These are phyloP conservation scores for Allium sativum DNA, from an alignment of 106 monocot species.

Conservation along the genomic window DNA sequence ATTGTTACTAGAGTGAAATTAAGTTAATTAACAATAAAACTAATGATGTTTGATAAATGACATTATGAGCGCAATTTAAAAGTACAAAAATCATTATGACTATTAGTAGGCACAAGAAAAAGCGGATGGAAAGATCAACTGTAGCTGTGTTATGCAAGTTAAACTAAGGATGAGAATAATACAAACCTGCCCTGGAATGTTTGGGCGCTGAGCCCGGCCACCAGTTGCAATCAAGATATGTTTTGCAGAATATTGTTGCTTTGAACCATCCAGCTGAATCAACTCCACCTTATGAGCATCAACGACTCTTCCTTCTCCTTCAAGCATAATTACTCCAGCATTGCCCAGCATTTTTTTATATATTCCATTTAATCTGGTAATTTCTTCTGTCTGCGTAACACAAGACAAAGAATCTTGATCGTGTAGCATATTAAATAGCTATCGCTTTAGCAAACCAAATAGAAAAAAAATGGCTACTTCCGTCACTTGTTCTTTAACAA, in stretches of 20 bases:
- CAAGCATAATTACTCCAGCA: slow-evolving; percentile 84
- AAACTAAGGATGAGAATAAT: background rate
- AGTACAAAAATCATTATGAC: too few species aligned
- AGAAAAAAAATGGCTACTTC: background rate
- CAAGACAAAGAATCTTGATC: background rate
- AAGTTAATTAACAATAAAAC: too few species aligned
- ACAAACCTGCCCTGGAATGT: slow-evolving; percentile 83
- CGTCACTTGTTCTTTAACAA: too few species aligned
- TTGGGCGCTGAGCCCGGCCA: slow-evolving; percentile 72
- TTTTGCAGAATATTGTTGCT: slow-evolving; percentile 63
- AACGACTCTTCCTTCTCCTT: slow-evolving; percentile 85
- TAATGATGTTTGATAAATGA: too few species aligned
- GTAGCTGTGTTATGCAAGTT: too few species aligned
- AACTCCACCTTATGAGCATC: slow-evolving; percentile 73
- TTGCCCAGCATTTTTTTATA: slow-evolving; percentile 71
- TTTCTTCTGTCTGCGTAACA: slow-evolving; percentile 73
- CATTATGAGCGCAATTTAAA: too few species aligned
- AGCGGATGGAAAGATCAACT: too few species aligned
- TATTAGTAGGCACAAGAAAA: too few species aligned
- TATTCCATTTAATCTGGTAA: slow-evolving; percentile 85
- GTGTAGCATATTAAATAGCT: too few species aligned
- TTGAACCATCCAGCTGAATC: slow-evolving; percentile 58
- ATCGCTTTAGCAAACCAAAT: background rate
- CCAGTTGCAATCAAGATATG: slow-evolving; percentile 97
- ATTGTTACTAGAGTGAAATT: too few species aligned